Evolutionary conservation across 257 asterid genomes (phyloP).

Genomic region (Petunia axillaris): DNA sequence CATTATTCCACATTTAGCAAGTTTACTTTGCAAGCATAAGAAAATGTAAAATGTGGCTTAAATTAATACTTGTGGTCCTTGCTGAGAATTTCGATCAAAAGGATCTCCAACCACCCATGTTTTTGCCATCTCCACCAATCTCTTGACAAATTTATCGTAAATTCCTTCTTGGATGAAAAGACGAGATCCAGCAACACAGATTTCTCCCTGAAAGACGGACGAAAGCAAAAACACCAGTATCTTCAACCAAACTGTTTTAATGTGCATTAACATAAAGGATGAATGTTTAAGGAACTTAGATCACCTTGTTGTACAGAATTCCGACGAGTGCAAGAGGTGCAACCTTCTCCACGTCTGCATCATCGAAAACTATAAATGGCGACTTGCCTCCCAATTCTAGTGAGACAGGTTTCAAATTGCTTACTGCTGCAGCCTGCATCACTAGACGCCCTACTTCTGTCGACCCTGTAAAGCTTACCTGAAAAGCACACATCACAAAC

Average conservation of each 20-base stretch:
- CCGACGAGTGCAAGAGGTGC: conserved; percentile 42
- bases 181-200: conserved; percentile 55
- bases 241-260: no score
- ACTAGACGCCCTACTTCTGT: conserved; percentile 49
- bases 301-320: conserved; percentile 42
- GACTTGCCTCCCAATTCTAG: conserved; percentile 54
- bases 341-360: conserved; percentile 45
- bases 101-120: conserved; percentile 54
- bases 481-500: not conserved
- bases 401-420: conserved; percentile 52
- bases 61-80: conserved; percentile 52
- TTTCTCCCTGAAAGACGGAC: conserved; percentile 40
- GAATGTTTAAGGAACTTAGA: not conserved
- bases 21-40: not conserved
- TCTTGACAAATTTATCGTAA: conserved; percentile 40
- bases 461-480: conserved; percentile 56
- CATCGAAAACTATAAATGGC: conserved; percentile 44
- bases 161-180: conserved; percentile 49
- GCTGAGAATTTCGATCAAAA: conserved; percentile 42
- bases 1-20: no score
- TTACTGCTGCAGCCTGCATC: conserved; percentile 53
- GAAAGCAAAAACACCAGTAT: not conserved
- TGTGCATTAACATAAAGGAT: not conserved
- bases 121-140: conserved; percentile 37
- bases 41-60: not conserved